Evolutionary conservation across 306 rosid genomes (phyloP), one percentile per base, ranked within the genome.

Genomic region (Glycine latifolia): DNA sequence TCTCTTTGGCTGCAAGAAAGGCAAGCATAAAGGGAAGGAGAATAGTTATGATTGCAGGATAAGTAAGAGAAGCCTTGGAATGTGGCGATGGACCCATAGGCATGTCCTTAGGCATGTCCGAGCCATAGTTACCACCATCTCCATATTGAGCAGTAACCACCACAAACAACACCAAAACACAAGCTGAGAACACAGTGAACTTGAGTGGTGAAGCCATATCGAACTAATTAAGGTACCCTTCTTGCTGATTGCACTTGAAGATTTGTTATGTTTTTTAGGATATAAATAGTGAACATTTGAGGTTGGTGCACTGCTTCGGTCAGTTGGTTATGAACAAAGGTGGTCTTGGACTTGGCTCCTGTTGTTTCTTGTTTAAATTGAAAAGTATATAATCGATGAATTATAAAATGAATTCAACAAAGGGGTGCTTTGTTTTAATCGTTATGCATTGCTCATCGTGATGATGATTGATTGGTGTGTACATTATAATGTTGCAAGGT

Each of bases 61-160:
- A 70, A 73, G 78, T 67, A 15, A 68, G 67, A 66, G 84, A 71
- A 65, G 62, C 53, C 12, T 65, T 55, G 2, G 86, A 63, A 2
- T 53, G 7, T 33, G 86, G 76, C 35, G 72, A 46, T 12, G 89
- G 82, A 35, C 80, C 76, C 83, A 80, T 82, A 13, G 2, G 7
- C 87, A 75, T 82, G 4, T 66, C 1, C 7, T 39, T 48, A 15
- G 85, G 58, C 87, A 84, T 73, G 17, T 20, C 48, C 33, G 73
- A 50, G 26, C 3, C 77, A 67, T 20, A 1, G 58, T 14, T 35
- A 1, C 73, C 0, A 1, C 31, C 31, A 1, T 9, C 77, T 13
- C 84, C 87, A 79, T 84, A 79, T 75, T 80, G 89, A 11, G 86
- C 91, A 2, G 87, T 71, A 82, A 58, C 83, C 52, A 81, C 84